Evolutionary conservation across 495 filamentous ascomycete species (phyloP).

Genomic region (Penicillium alfredii): DNA sequence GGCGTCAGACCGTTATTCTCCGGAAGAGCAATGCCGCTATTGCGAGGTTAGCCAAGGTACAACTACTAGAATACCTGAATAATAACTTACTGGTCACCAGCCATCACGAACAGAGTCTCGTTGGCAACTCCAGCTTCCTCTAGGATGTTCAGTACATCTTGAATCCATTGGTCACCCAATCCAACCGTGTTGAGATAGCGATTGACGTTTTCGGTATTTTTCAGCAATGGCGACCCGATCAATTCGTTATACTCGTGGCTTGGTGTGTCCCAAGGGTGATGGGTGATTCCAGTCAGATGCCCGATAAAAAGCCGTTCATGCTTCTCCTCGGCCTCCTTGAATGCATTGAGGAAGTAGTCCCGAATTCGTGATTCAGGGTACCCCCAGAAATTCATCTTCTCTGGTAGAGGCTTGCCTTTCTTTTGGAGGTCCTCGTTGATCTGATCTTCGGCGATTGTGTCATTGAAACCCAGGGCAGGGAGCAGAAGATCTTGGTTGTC

Average conservation of each 20-base stretch:
- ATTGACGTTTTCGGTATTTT: constrained; percentile 19
- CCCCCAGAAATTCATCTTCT: constrained; percentile 39
- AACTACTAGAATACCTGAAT: neutral
- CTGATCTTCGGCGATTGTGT: constrained; percentile 23
- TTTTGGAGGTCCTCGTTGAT: constrained; percentile 26
- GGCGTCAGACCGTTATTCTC: constrained; percentile 28
- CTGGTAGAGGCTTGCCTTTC: constrained; percentile 8
- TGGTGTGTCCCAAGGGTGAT: constrained; percentile 38
- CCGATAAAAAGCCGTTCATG: constrained; percentile 37
- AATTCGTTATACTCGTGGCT: constrained; percentile 25
- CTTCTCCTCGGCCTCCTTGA: constrained; percentile 27
- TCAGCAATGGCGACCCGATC: constrained; percentile 18
- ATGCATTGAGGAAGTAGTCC: constrained; percentile 32
- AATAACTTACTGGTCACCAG: constrained; percentile 37
- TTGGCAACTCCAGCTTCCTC: constrained; percentile 35
- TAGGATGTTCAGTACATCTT: constrained; percentile 27
- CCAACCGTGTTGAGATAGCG: constrained; percentile 38
- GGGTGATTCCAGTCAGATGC: constrained; percentile 38
- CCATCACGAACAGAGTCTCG: constrained; percentile 38
- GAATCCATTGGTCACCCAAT: constrained; percentile 34
- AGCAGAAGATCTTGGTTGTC: constrained; percentile 21
- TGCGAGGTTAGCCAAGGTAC: neutral
- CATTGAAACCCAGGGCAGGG: constrained; percentile 27
- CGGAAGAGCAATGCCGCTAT: constrained; percentile 25
- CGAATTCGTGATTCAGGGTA: constrained; percentile 34